Evolutionary conservation across 306 rosid species (phyloP).

Genomic region (Cucumis hystrix): DNA sequence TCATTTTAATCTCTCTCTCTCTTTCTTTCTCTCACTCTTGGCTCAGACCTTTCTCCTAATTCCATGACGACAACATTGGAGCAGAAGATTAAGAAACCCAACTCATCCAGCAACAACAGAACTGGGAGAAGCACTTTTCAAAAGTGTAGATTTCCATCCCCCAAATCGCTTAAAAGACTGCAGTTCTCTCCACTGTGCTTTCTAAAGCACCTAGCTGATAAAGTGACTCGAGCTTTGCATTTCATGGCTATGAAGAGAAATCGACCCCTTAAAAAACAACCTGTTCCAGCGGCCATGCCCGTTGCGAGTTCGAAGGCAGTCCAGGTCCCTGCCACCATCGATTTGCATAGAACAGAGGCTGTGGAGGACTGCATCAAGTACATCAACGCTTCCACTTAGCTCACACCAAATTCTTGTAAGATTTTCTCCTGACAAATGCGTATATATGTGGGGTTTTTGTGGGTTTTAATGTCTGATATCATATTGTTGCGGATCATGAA

Average conservation of each 20-base stretch:
- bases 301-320: conserved; percentile 20
- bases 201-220: conserved; percentile 47
- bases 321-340: conserved; percentile 19
- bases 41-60: conserved; percentile 4
- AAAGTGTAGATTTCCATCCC: conserved; percentile 14
- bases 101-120: conserved; percentile 13
- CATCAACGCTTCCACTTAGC: conserved; percentile 51
- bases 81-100: conserved; percentile 12
- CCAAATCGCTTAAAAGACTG: conserved; percentile 13
- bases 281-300: conserved; percentile 13
- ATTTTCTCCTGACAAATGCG: neutral
- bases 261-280: conserved; percentile 14
- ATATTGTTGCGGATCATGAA: neutral
- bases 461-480: neutral
- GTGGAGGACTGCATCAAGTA: conserved; percentile 85
- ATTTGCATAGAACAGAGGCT: conserved; percentile 56
- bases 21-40: neutral
- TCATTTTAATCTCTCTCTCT: neutral
- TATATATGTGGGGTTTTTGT: neutral
- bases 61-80: neutral
- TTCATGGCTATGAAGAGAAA: conserved; percentile 18
- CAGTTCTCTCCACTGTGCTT: conserved; percentile 25
- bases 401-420: conserved; percentile 15
- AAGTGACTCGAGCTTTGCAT: conserved; percentile 32
- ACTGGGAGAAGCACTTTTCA: conserved; percentile 7